A percentile compares a stretch with the other conserved stretches of the same genome.
These are phyloP conservation scores for Penicillium diatomitis DNA, from an alignment of 495 filamentous ascomycete species.

Conservation along the genomic window DNA sequence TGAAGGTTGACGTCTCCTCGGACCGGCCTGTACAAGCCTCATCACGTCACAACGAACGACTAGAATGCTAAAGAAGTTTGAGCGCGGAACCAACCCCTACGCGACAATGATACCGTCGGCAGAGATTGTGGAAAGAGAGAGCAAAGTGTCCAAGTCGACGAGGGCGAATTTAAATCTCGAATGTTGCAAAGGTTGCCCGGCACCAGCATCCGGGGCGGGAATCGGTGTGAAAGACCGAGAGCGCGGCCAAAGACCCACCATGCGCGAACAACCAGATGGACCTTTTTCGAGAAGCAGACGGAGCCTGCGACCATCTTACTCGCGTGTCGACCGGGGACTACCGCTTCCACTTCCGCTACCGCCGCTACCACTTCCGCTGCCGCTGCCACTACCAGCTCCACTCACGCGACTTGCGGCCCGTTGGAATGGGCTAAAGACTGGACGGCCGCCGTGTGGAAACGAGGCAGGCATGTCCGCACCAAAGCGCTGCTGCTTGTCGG, in stretches of 20 bases:
- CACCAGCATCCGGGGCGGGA: no score
- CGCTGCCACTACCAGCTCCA: slow-evolving; percentile 38
- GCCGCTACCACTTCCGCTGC: slow-evolving; percentile 33
- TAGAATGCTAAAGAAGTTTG: not conserved
- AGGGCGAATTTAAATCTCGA: no score
- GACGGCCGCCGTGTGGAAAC: slow-evolving; percentile 20
- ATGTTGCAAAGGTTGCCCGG: no score
- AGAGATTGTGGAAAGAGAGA: not conserved
- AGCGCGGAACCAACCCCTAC: no score
- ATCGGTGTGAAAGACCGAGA: no score
- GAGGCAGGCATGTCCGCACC: slow-evolving; percentile 28
- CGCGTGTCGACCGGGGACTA: slow-evolving; percentile 35
- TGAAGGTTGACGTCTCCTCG: slow-evolving; percentile 15
- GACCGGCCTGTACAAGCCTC: slow-evolving; percentile 5
- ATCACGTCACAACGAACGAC: slow-evolving; percentile 10
- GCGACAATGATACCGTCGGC: not conserved
- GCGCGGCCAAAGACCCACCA: slow-evolving; percentile 6
- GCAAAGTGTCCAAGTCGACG: no score
- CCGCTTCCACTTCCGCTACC: slow-evolving; percentile 35
- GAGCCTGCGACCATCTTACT: slow-evolving; percentile 11
- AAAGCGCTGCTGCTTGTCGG: slow-evolving; percentile 24
- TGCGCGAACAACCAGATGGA: not conserved
- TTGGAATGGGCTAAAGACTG: slow-evolving; percentile 33
- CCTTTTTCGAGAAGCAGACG: not conserved
- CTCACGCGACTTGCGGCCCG: slow-evolving; percentile 36